Evolutionary conservation across 2,329 filamentous ascomycete species (phyloP).

Genomic region (Fusarium longipes): DNA sequence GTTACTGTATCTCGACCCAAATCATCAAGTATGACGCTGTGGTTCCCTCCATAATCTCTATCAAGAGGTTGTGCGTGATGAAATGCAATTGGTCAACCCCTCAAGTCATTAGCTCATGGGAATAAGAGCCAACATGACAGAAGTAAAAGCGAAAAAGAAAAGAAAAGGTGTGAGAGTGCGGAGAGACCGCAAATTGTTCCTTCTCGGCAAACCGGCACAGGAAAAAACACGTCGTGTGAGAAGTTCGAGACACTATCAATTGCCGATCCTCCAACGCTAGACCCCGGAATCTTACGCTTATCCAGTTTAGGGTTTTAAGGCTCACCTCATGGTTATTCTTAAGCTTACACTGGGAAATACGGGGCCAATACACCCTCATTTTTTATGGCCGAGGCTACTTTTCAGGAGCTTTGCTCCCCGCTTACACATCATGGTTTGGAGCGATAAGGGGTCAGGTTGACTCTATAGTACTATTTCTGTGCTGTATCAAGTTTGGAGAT

Average conservation of each 20-base stretch:
- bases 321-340: conserved; percentile 16
- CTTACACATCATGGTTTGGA: background rate
- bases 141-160: background rate
- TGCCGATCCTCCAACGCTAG: conserved; percentile 21
- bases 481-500: conserved; percentile 4
- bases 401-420: background rate
- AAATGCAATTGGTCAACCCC: conserved; percentile 9
- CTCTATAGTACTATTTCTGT: background rate
- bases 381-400: background rate
- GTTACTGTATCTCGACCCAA: background rate
- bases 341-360: conserved; percentile 32
- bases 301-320: conserved; percentile 29
- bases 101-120: background rate
- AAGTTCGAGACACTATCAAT: background rate
- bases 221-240: background rate
- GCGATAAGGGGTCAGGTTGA: background rate
- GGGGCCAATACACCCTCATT: conserved; percentile 1
- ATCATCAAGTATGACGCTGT: conserved; percentile 6
- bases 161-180: conserved; percentile 26
- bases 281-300: conserved; percentile 28
- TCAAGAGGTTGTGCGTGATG: background rate
- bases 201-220: conserved; percentile 39
- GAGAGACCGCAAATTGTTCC: conserved; percentile 29
- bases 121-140: background rate
- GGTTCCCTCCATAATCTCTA: background rate